Percentiles rank a stretch among this genome's conserved stretches.
Evolutionary conservation across 2,329 filamentous ascomycete genomes (phyloP).

Genomic region (Paramyrothecium sp.): DNA sequence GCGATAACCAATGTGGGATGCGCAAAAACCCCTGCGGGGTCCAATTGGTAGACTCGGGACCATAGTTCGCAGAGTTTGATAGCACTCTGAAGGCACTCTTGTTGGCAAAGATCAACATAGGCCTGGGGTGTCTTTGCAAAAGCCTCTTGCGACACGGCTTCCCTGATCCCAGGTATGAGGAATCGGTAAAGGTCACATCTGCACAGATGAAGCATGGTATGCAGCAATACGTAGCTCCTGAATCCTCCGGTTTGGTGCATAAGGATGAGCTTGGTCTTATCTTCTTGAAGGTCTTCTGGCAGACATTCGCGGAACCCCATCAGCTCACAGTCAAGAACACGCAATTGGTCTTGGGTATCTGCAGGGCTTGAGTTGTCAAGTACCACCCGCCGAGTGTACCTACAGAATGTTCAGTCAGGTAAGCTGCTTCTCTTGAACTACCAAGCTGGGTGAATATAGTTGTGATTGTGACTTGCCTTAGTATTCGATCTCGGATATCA

Average conservation of each 20-base stretch:
- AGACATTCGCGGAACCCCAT: slow-evolving; percentile 11
- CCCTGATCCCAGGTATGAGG: slow-evolving; percentile 19
- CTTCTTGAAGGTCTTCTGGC: slow-evolving; percentile 16
- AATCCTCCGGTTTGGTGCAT: slow-evolving; percentile 21
- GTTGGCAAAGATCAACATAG: slow-evolving; percentile 16
- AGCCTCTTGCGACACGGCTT: slow-evolving; percentile 13
- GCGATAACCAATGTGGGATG: slow-evolving; percentile 8
- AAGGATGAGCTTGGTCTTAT: slow-evolving; percentile 12
- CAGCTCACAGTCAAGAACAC: slow-evolving; percentile 15
- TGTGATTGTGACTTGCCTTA: slow-evolving; percentile 5
- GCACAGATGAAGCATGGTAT: slow-evolving; percentile 14
- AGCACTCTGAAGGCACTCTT: slow-evolving; percentile 8
- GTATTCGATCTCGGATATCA: slow-evolving; percentile 17
- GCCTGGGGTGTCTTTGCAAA: slow-evolving; percentile 8
- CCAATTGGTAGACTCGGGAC: slow-evolving; percentile 8
- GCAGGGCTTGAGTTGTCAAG: slow-evolving; percentile 12
- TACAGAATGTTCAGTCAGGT: not conserved
- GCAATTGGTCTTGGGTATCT: slow-evolving; percentile 10
- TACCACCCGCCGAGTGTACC: slow-evolving; percentile 16
- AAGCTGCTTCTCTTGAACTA: too few relatives aligned
- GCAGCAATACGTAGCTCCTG: slow-evolving; percentile 13
- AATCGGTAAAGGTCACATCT: slow-evolving; percentile 24
- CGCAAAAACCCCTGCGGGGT: slow-evolving; percentile 11
- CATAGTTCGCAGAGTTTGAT: slow-evolving; percentile 11
- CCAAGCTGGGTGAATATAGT: too few relatives aligned